phyloP scores from a whole-genome alignment of 192 early-diverging fungal species.

The Phlyctochytrium bullatum region DNA sequence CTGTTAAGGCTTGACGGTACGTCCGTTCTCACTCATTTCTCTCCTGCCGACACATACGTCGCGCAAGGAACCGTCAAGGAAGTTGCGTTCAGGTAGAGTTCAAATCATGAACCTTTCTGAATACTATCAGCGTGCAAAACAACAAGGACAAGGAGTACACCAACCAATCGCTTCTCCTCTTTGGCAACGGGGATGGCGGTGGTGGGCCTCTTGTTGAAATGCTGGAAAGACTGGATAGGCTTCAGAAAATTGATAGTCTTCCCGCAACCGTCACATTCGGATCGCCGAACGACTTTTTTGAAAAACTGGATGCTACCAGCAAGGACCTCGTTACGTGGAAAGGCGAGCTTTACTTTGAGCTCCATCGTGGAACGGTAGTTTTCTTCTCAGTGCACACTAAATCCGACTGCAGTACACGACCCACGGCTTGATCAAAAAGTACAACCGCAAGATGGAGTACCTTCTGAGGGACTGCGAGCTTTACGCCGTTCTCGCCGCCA shows the following conservation, averaged over 20 bases:
- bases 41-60: constrained; percentile 86
- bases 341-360: constrained; percentile 90
- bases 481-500: constrained; percentile 47
- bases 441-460: constrained; percentile 80
- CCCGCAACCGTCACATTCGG: constrained; percentile 70
- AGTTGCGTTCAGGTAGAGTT: constrained; percentile 41
- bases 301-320: constrained; percentile 65
- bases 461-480: constrained; percentile 82
- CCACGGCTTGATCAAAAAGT: constrained; percentile 78
- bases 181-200: constrained; percentile 95
- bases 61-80: constrained; percentile 57
- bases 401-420: constrained; percentile 67
- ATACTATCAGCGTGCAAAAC: constrained; percentile 72
- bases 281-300: constrained; percentile 79
- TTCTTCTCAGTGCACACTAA: constrained; percentile 3
- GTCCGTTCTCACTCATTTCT: constrained; percentile 81
- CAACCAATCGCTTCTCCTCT: constrained; percentile 82
- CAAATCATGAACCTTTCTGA: background rate
- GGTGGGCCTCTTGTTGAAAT: constrained; percentile 79
- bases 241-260: constrained; percentile 78
- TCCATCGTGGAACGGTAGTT: constrained; percentile 82
- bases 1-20: constrained; percentile 68
- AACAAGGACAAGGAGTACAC: constrained; percentile 83
- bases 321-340: constrained; percentile 79
- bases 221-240: constrained; percentile 78